A percentile compares a stretch with the other conserved stretches of the same genome.
Evolutionary conservation across 257 asterid genomes (phyloP).

Genomic region (Apocynum venetum): DNA sequence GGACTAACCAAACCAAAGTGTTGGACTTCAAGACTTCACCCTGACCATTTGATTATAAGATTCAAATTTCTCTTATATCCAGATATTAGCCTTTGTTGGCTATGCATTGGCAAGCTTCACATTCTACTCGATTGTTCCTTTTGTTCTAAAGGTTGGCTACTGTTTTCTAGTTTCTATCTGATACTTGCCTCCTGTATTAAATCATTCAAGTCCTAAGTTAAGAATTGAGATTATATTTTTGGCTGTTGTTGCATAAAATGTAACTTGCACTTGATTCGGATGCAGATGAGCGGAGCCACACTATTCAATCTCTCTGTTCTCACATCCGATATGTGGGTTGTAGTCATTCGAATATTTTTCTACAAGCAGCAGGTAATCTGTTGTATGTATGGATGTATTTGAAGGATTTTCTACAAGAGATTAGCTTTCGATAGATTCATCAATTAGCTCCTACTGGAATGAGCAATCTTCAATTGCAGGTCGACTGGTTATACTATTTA

Average conservation of each 20-base stretch:
- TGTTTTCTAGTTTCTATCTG: background rate
- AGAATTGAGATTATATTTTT: background rate
- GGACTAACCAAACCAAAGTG: background rate
- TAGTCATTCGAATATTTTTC: slow-evolving; percentile 52
- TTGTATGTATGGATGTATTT: background rate
- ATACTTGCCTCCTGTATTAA: background rate
- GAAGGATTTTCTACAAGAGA: no score
- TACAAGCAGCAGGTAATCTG: slow-evolving; percentile 57
- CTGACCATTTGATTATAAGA: background rate
- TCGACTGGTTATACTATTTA: slow-evolving; percentile 62
- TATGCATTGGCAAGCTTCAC: slow-evolving; percentile 47
- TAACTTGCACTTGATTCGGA: background rate
- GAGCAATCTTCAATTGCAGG: slow-evolving; percentile 35
- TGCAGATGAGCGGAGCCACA: slow-evolving; percentile 74
- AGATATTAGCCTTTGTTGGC: slow-evolving; percentile 47
- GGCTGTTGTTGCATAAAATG: background rate
- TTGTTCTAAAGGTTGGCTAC: slow-evolving; percentile 40
- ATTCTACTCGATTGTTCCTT: slow-evolving; percentile 49
- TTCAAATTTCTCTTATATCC: slow-evolving; percentile 7
- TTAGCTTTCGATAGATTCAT: background rate
- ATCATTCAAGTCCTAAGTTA: background rate
- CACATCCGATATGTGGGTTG: slow-evolving; percentile 88
- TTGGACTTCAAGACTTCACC: background rate
- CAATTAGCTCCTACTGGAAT: background rate
- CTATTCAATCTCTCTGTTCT: slow-evolving; percentile 71